A percentile compares a stretch with the other conserved stretches of the same genome.
phyloP scores from a whole-genome alignment of 305 asterid genomes.

The Andrographis paniculata region DNA sequence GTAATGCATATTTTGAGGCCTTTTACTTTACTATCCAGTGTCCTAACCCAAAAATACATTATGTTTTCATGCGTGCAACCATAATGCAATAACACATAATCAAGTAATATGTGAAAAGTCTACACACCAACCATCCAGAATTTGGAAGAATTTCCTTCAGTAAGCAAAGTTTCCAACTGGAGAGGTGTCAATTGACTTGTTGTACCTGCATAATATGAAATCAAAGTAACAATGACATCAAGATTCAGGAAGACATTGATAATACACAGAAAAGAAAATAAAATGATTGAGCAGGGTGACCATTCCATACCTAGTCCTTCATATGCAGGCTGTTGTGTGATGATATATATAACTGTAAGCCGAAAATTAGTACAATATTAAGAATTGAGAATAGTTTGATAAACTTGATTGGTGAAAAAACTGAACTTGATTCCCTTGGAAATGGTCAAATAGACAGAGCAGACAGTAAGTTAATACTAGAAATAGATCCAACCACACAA shows the following conservation, averaged over 20 bases:
- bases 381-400: constrained; percentile 9
- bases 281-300: constrained; percentile 2
- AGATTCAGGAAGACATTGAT: background rate
- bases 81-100: background rate
- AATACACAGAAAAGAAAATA: background rate
- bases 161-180: constrained; percentile 79
- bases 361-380: constrained; percentile 18
- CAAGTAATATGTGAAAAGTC: constrained; percentile 18
- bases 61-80: background rate
- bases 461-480: background rate
- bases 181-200: constrained; percentile 78
- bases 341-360: constrained; percentile 59
- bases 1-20: constrained; percentile 3
- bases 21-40: constrained; percentile 6
- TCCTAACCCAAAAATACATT: background rate
- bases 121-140: constrained; percentile 91
- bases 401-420: background rate
- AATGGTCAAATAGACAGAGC: too few species aligned
- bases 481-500: background rate
- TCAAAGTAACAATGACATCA: constrained; percentile 7
- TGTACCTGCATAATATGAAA: constrained; percentile 42
- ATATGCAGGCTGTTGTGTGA: constrained; percentile 71
- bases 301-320: constrained; percentile 50
- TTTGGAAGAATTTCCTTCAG: constrained; percentile 78
- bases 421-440: too few species aligned